Percentiles rank a stretch among this genome's conserved stretches.
phyloP scores from a whole-genome alignment of 2,329 filamentous ascomycete species.

The Didymella exigua region DNA sequence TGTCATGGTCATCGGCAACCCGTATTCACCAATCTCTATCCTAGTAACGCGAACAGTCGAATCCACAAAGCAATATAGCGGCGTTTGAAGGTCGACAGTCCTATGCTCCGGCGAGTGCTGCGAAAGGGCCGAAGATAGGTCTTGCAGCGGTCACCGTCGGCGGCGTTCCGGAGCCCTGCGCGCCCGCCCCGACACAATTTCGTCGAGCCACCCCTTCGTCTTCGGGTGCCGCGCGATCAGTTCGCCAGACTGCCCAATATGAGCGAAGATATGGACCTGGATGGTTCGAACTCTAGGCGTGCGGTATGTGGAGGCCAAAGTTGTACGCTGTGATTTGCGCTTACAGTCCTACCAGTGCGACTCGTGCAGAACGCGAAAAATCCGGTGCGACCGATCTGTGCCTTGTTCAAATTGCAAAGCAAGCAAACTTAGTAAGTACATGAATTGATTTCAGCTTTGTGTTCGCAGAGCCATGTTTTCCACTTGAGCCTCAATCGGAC shows the following conservation, averaged over 20 bases:
- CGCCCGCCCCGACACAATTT: not conserved
- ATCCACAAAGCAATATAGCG: not conserved
- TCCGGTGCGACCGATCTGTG: slow-evolving; percentile 40
- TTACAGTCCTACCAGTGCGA: slow-evolving; percentile 37
- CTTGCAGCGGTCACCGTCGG: not conserved
- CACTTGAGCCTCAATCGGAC: not conserved
- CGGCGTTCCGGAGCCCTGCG: not conserved
- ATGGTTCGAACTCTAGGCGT: slow-evolving; percentile 38
- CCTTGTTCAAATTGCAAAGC: slow-evolving; percentile 48
- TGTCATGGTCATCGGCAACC: not conserved
- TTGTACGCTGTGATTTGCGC: not conserved
- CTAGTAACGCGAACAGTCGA: not conserved
- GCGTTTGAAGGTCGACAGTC: not conserved
- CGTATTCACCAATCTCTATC: not conserved
- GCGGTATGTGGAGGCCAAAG: slow-evolving; percentile 28
- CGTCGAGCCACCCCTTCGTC: slow-evolving; percentile 13
- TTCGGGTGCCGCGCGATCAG: slow-evolving; percentile 22
- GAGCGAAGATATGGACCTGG: slow-evolving; percentile 44
- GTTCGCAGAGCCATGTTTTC: not conserved
- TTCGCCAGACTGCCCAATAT: slow-evolving; percentile 26
- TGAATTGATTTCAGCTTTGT: not conserved
- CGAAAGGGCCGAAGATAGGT: not conserved
- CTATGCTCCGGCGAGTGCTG: not conserved
- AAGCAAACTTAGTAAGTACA: slow-evolving; percentile 42
- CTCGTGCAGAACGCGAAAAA: slow-evolving; percentile 43